phyloP scores from a whole-genome alignment of 306 rosid species.

The Begonia fuchsioides region DNA sequence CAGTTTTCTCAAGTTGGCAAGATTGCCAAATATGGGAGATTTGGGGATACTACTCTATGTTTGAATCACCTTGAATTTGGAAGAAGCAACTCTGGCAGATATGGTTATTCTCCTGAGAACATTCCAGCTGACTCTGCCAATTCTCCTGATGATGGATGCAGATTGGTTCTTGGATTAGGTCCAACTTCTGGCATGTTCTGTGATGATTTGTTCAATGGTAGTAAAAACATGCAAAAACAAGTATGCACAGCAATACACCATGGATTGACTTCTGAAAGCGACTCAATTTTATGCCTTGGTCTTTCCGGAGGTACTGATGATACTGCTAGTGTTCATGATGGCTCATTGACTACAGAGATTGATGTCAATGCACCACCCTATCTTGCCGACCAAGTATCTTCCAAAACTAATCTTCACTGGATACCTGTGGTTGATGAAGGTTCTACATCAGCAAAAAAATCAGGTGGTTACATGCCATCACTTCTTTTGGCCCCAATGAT shows the following conservation, averaged over 20 bases:
- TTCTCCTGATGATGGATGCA: constrained; percentile 68
- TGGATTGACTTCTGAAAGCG: constrained; percentile 40
- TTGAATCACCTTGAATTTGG: constrained; percentile 52
- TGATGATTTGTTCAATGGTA: constrained; percentile 32
- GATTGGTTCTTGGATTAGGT: constrained; percentile 87
- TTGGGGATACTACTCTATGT: constrained; percentile 58
- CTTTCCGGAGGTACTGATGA: constrained; percentile 73
- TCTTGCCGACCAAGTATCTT: constrained; percentile 30
- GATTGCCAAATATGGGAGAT: constrained; percentile 30
- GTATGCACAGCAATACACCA: constrained; percentile 21
- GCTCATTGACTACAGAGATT: constrained; percentile 43
- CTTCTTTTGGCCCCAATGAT: constrained; percentile 78
- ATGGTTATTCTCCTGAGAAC: constrained; percentile 24
- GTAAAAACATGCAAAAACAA: constrained; percentile 32
- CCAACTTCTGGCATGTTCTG: constrained; percentile 70
- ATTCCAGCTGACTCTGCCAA: constrained; percentile 29
- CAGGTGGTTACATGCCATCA: constrained; percentile 91
- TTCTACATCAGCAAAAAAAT: constrained; percentile 81
- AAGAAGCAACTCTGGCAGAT: constrained; percentile 31
- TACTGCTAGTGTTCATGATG: constrained; percentile 39
- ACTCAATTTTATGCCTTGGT: constrained; percentile 79
- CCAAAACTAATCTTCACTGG: constrained; percentile 26
- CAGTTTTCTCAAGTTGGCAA: constrained; percentile 42
- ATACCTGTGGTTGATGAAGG: constrained; percentile 80
- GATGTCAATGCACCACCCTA: constrained; percentile 23